Evolutionary conservation across 2,329 filamentous ascomycete species (phyloP).

Genomic region (Aureobasidium zeae): DNA sequence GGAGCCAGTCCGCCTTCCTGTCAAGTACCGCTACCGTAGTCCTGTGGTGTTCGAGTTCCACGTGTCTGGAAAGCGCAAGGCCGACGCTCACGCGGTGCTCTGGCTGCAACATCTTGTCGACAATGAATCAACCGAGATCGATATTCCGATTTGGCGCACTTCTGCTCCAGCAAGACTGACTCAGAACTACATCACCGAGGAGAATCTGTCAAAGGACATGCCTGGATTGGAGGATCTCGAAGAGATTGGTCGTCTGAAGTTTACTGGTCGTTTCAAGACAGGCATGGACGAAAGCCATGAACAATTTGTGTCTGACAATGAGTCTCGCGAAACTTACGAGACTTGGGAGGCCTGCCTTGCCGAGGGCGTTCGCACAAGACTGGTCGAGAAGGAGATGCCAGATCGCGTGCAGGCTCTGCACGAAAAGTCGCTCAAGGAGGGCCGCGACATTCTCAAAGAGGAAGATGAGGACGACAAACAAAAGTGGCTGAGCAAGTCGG

Average conservation of each 20-base stretch:
- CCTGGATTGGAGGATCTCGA: conserved; percentile 67
- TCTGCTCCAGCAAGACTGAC: conserved; percentile 64
- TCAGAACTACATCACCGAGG: conserved; percentile 84
- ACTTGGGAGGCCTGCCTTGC: conserved; percentile 87
- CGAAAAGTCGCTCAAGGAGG: conserved; percentile 68
- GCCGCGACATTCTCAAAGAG: conserved; percentile 69
- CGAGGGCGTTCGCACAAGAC: conserved; percentile 68
- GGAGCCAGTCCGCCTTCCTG: conserved; percentile 62
- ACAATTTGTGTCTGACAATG: conserved; percentile 74
- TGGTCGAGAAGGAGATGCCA: conserved; percentile 65
- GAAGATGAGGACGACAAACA: conserved; percentile 62
- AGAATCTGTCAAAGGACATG: conserved; percentile 55
- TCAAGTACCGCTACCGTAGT: conserved; percentile 82
- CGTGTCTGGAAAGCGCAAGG: conserved; percentile 55
- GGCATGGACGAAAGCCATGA: conserved; percentile 83
- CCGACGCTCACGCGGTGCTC: conserved; percentile 66
- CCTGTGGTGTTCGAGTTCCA: conserved; percentile 86
- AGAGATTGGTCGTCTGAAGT: conserved; percentile 71
- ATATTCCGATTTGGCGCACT: conserved; percentile 86
- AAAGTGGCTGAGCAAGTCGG: conserved; percentile 70
- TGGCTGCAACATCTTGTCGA: conserved; percentile 84
- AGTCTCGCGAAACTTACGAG: conserved; percentile 86
- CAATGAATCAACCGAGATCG: conserved; percentile 64
- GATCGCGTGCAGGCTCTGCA: conserved; percentile 65
- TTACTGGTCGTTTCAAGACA: conserved; percentile 74